phyloP scores from a whole-genome alignment of 2,329 filamentous ascomycete genomes.

The Cercospora sesami region DNA sequence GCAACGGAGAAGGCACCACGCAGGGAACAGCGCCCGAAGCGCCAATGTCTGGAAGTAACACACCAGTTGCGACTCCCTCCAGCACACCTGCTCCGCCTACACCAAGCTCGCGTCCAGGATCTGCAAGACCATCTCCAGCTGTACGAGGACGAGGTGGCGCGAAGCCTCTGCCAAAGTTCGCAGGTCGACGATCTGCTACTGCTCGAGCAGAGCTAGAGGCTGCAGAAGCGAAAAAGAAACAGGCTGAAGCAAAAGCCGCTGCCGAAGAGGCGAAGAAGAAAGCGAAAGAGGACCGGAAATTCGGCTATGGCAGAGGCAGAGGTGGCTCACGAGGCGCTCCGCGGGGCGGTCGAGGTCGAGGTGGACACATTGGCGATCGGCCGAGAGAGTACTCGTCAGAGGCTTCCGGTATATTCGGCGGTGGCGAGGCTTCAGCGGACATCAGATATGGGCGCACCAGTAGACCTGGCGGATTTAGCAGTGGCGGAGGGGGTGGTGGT shows the following conservation, averaged over 20 bases:
- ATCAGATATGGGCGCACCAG: conserved; percentile 20
- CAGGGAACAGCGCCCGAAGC: conserved; percentile 2
- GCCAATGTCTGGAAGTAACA: conserved; percentile 9
- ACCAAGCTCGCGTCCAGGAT: conserved; percentile 10
- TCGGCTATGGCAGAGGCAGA: conserved; percentile 35
- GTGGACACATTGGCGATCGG: conserved; percentile 46
- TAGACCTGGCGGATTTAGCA: conserved; percentile 17
- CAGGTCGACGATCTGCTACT: conserved; percentile 47
- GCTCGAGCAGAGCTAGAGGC: conserved; percentile 47
- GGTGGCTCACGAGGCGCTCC: conserved; percentile 24
- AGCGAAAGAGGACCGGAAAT: conserved; percentile 31
- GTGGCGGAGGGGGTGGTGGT: conserved; percentile 20
- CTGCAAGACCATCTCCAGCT: conserved; percentile 22
- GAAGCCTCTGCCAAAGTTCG: conserved; percentile 44
- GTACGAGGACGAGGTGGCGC: conserved; percentile 23
- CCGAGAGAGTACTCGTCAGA: conserved; percentile 29
- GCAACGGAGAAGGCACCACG: neutral
- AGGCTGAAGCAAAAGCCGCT: conserved; percentile 40
- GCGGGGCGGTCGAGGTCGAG: conserved; percentile 40
- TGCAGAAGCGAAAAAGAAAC: conserved; percentile 42
- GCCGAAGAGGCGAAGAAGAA: conserved; percentile 34
- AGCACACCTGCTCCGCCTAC: conserved; percentile 19
- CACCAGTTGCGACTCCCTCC: conserved; percentile 14
- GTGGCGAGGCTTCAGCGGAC: conserved; percentile 33
- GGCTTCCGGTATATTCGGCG: conserved; percentile 47